phyloP scores from a whole-genome alignment of 176 grass and related monocot genomes.

The Lolium rigidum region DNA sequence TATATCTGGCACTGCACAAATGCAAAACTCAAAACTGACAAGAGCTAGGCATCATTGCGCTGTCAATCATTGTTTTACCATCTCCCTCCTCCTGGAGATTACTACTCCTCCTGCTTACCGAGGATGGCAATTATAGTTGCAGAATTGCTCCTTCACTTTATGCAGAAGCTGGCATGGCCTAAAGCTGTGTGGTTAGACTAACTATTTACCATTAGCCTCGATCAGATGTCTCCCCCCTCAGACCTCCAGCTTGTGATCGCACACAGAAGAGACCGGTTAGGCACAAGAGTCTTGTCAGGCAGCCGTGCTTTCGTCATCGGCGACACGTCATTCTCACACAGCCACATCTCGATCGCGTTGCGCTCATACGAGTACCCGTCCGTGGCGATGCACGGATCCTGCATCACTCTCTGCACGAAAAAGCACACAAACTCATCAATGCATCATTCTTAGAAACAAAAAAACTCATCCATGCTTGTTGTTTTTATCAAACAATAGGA shows the following conservation, averaged over 20 bases:
- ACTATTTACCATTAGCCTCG: slow-evolving; percentile 3
- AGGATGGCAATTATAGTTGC: neutral
- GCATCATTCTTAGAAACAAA: too few relatives aligned
- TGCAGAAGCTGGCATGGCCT: neutral
- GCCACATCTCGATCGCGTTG: slow-evolving; percentile 60
- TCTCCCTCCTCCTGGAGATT: neutral
- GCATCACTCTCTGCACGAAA: slow-evolving; percentile 61
- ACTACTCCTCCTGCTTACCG: neutral
- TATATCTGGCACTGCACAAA: neutral
- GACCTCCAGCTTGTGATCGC: slow-evolving; percentile 49
- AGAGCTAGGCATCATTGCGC: neutral
- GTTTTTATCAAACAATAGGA: neutral
- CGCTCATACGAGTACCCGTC: slow-evolving; percentile 80
- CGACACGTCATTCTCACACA: slow-evolving; percentile 49
- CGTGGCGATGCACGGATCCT: slow-evolving; percentile 72
- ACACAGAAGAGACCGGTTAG: slow-evolving; percentile 41
- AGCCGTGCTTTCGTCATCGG: slow-evolving; percentile 41
- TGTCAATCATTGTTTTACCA: neutral
- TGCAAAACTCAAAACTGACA: neutral
- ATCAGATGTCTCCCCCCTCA: neutral
- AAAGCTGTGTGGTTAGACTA: slow-evolving; percentile 31
- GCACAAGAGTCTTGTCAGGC: slow-evolving; percentile 49
- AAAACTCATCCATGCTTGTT: neutral
- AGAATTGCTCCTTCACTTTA: neutral
- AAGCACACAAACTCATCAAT: neutral